Percentiles rank a stretch among this genome's conserved stretches.
Conservation (phyloP, 805 yeast species). For the Starmera caribaea region DNA sequence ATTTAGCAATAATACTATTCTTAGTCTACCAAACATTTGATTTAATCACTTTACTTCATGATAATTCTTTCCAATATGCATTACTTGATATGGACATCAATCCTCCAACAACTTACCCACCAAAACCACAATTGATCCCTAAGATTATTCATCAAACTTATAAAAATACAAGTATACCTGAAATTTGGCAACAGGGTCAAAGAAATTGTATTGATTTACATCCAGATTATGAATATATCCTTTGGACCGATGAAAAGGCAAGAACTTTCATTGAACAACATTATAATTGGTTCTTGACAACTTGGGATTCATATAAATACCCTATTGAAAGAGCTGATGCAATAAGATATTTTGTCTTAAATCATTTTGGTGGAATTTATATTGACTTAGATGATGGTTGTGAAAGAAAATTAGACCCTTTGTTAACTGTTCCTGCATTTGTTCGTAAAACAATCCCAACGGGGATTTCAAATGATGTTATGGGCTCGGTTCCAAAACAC, state of each 20-base stretch:
- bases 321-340: slow-evolving; percentile 90
- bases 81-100: slow-evolving; percentile 53
- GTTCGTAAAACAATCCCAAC: slow-evolving; percentile 83
- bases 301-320: slow-evolving; percentile 69
- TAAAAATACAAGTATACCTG: slow-evolving; percentile 71
- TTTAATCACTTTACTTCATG: slow-evolving; percentile 62
- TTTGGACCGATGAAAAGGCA: slow-evolving; percentile 87
- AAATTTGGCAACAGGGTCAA: slow-evolving; percentile 72
- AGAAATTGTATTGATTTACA: slow-evolving; percentile 67
- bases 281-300: slow-evolving; percentile 77
- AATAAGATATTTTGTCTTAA: slow-evolving; percentile 75
- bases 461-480: slow-evolving; percentile 86
- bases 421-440: slow-evolving; percentile 75
- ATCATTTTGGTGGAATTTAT: slow-evolving; percentile 83
- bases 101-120: slow-evolving; percentile 33
- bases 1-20: slow-evolving; percentile 31
- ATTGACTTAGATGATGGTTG: slow-evolving; percentile 90
- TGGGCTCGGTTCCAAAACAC: slow-evolving; percentile 83
- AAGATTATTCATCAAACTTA: slow-evolving; percentile 92
- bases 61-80: slow-evolving; percentile 59
- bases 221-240: slow-evolving; percentile 78
- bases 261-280: slow-evolving; percentile 68
- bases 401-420: slow-evolving; percentile 66
- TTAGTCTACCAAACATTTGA: slow-evolving; percentile 57
- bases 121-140: slow-evolving; percentile 57